These are phyloP conservation scores for Triticum urartu DNA, from an alignment of 176 grass and related monocot genomes.

Conservation along the genomic window DNA sequence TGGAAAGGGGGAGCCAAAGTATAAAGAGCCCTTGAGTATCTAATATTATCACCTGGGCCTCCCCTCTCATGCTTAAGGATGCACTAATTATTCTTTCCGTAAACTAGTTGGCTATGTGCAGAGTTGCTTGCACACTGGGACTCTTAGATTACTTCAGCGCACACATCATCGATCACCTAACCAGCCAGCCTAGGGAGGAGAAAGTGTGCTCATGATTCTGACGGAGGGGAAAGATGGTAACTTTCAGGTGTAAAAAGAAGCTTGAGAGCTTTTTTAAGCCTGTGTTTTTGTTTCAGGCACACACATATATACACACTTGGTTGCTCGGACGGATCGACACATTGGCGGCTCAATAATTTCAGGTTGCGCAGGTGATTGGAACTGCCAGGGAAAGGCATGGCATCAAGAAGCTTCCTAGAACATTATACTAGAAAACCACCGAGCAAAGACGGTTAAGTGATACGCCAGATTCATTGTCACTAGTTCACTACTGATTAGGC, in stretches of 20 bases:
- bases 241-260: slow-evolving; percentile 52
- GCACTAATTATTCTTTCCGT: slow-evolving; percentile 65
- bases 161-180: slow-evolving; percentile 44
- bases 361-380: slow-evolving; percentile 18
- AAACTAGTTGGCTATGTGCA: slow-evolving; percentile 42
- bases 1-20: slow-evolving; percentile 47
- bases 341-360: slow-evolving; percentile 27
- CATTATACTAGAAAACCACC: slow-evolving; percentile 7
- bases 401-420: slow-evolving; percentile 21
- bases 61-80: slow-evolving; percentile 35
- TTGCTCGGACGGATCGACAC: slow-evolving; percentile 31
- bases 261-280: background rate
- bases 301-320: slow-evolving; percentile 5
- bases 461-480: slow-evolving; percentile 31
- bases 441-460: slow-evolving; percentile 29
- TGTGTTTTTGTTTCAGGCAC: background rate
- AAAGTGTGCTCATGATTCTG: slow-evolving; percentile 43
- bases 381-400: slow-evolving; percentile 25
- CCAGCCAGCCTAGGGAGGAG: background rate
- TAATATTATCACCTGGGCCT: slow-evolving; percentile 59
- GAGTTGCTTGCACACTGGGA: slow-evolving; percentile 35
- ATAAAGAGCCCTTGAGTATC: slow-evolving; percentile 43
- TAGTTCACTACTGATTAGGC: slow-evolving; percentile 45
- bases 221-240: slow-evolving; percentile 41
- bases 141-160: slow-evolving; percentile 12